Percentiles rank a stretch among this genome's conserved stretches.
phyloP scores from a whole-genome alignment of 345 rosid genomes.

The Trapa bicornis region DNA sequence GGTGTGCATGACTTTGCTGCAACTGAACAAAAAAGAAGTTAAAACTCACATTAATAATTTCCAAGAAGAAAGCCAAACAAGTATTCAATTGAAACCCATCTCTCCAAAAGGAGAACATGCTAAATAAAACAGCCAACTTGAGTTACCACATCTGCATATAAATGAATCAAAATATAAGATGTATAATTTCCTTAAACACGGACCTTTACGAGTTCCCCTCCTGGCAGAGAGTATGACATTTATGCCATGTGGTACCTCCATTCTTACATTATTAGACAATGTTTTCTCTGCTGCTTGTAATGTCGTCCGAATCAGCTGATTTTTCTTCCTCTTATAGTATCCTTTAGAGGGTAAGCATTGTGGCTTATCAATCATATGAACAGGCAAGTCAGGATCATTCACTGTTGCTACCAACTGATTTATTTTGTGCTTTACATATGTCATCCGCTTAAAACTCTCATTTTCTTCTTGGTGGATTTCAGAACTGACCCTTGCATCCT shows the following conservation, averaged over 20 bases:
- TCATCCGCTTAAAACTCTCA: constrained; percentile 33
- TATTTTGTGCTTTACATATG: constrained; percentile 65
- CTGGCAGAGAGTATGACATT: constrained; percentile 26
- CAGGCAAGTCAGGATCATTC: constrained; percentile 18
- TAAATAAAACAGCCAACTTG: background rate
- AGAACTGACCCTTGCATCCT: constrained; percentile 25
- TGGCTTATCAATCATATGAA: constrained; percentile 21
- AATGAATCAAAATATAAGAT: constrained; percentile 1
- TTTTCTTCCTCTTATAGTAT: constrained; percentile 69
- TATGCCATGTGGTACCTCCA: constrained; percentile 25
- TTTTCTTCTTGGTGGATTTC: constrained; percentile 21
- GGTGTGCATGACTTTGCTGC: constrained; percentile 31
- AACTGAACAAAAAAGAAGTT: constrained; percentile 29
- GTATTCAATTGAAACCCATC: background rate
- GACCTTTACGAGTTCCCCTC: constrained; percentile 39
- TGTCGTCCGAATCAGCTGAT: constrained; percentile 73
- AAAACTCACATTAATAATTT: background rate
- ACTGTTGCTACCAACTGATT: constrained; percentile 80
- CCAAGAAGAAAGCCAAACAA: background rate
- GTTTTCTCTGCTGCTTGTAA: constrained; percentile 26
- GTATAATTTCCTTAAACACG: constrained; percentile 3
- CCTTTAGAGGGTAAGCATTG: constrained; percentile 37
- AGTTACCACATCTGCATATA: background rate
- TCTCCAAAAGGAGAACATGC: background rate
- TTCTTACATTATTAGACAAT: constrained; percentile 21